Base-by-base conservation (phyloP, 78 protist genomes). In the Blattamonas nauphoetae region DNA sequence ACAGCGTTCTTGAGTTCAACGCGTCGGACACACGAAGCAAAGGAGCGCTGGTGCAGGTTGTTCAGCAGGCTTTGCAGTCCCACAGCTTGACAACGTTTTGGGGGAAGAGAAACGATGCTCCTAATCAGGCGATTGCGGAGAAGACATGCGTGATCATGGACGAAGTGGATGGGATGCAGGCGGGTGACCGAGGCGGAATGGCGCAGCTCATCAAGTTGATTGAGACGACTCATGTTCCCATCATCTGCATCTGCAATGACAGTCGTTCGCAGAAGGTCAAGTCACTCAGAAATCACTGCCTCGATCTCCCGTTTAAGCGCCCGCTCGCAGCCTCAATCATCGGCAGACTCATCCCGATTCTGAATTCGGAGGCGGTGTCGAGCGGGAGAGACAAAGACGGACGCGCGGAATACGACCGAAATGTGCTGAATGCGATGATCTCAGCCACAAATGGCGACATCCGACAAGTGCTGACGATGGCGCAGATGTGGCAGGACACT, bases 171-270 rank as follows among this genome's bases (percentile, higher is more conserved):
- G 99, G 99, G 3, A 94, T 95, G 96, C 83, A 94, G 6, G 81
- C 89, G 41, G 98, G 98, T 38, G 99, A 98, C 84, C 83, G 97
- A 1, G 99, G 99, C 34, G 99, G 99, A 44, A 45, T 95, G 35
- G 80, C 88, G 0, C 96, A 90, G 88, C 71, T 96, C 33, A 86
- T 86, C 36, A 2, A 45, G 45, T 1, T 87, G 42, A 88, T 91
- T 81, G 88, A 93, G 82, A 41, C 3, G 77, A 64, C 92, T 33
- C 84, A 83, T 45, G 85, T 96, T 6, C 99, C 99, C 32, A 91
- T 97, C 85, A 92, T 97, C 64, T 97, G 98, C 92, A 94, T 96
- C 42, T 95, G 97, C 89, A 97, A 97, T 91, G 99, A 97, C 83
- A 55, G 83, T 44, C 34, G 38, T 21, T 81, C 46, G 46, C 41